Percentiles rank a stretch among this genome's conserved stretches.
Evolutionary conservation across 192 early-diverging fungal species (phyloP).

Genomic region (Geranomyces variabilis): DNA sequence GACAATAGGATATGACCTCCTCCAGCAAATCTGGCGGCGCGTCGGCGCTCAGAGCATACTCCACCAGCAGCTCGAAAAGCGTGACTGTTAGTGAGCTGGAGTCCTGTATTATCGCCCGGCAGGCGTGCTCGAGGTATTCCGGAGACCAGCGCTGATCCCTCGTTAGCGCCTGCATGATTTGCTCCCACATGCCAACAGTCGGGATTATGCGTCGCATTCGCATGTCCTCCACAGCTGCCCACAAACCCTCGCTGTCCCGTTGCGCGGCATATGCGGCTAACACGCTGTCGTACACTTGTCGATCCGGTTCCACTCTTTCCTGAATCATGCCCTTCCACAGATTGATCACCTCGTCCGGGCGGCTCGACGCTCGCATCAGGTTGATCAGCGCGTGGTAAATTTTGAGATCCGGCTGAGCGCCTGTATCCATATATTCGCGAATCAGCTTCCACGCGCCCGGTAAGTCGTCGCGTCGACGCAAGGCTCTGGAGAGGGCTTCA

Average conservation of each 20-base stretch:
- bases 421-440: constrained; percentile 1
- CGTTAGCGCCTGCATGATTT: background rate
- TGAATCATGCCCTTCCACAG: constrained; percentile 9
- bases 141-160: background rate
- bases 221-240: constrained; percentile 7
- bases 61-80: background rate
- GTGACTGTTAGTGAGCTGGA: background rate
- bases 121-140: background rate
- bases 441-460: background rate
- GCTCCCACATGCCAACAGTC: background rate
- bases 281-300: background rate
- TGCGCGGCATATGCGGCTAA: background rate
- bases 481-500: constrained; percentile 6
- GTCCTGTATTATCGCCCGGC: constrained; percentile 1
- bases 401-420: background rate
- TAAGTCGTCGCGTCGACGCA: background rate
- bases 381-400: constrained; percentile 7
- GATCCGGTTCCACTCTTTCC: constrained; percentile 1
- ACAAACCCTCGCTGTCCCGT: background rate
- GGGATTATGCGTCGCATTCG: background rate
- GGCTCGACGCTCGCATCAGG: background rate
- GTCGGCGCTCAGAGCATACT: background rate
- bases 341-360: constrained; percentile 20
- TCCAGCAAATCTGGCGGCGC: background rate
- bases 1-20: background rate